Base-by-base conservation (phyloP, 257 asterid genomes). In the Leptodermis oblonga region DNA sequence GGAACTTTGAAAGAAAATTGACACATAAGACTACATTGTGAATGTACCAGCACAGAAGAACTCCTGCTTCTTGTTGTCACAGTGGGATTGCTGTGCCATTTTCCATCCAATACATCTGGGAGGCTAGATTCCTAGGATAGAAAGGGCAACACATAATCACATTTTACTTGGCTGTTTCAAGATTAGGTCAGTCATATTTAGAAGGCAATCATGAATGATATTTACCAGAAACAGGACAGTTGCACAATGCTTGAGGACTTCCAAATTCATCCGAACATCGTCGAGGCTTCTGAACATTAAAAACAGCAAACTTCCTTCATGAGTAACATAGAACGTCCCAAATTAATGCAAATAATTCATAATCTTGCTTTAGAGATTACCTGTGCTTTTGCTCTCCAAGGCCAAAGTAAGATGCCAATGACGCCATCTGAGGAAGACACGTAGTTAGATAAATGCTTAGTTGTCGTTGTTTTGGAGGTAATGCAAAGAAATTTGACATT, bases 161-260 rank as follows among this genome's bases (percentile, higher is more conserved):
- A 31, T 28, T 23, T 25, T n/a, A 28, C 20, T 25, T 7, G 42
- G 34, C 23, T 36, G 22, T 63, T 49, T 52, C 14, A 62, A 37
- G 33, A 65, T 28, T 4, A 41, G 30, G 48, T 15, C 56, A 45
- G 20, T n/a, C 2, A 25, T 14, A 62, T 12, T 5, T 11, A 65
- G 42, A 30, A 67, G 55, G 20, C 31, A 33, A 11, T 20, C 42
- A 20, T 15, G 3, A 11, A 33, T 70, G 43, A 39, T 4, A 39
- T 4, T 39, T 84, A 88, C 99, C 97, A 94, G 82, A 55, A 94
- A 77, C 26, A 94, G 72, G 13, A 94, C 99, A 0, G 99, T 87
- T 65, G 97, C 99, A 74, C 99, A 94, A 79, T 94, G 92, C 84
- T 94, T 94, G 65, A 94, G 73, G 45, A 94, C 99, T 78, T 94